Conservation (phyloP, 2,329 filamentous ascomycete genomes). For the Fusarium bactridioides region DNA sequence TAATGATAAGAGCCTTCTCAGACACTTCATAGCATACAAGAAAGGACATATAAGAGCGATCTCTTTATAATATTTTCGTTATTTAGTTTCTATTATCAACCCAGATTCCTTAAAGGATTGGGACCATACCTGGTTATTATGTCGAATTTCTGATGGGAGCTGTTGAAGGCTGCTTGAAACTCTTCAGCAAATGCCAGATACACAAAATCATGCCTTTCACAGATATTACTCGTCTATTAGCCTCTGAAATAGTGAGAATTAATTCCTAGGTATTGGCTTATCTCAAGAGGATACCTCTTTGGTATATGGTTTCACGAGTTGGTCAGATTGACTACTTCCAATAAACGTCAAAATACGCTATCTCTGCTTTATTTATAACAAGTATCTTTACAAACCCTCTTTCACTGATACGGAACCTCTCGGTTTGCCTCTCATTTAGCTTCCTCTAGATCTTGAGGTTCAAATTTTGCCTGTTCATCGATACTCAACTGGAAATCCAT, state of each 20-base stretch:
- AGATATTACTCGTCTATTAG: neutral
- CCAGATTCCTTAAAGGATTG: accelerated
- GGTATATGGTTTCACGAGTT: neutral
- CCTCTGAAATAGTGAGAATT: accelerated
- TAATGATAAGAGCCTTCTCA: too few relatives aligned
- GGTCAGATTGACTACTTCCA: neutral
- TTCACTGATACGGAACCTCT: accelerated
- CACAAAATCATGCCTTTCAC: too few relatives aligned
- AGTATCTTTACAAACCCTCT: too few relatives aligned
- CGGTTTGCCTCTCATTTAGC: too few relatives aligned
- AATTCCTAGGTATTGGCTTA: accelerated
- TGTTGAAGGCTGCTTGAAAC: too few relatives aligned
- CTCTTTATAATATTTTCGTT: accelerated
- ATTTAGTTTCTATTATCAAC: accelerated
- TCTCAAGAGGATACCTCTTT: neutral
- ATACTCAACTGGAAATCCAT: neutral
- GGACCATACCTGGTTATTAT: neutral
- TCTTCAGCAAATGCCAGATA: neutral
- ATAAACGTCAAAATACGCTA: neutral
- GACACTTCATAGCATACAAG: neutral
- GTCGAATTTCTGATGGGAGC: accelerated
- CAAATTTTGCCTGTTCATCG: neutral
- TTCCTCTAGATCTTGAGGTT: too few relatives aligned
- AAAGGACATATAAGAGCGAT: neutral
- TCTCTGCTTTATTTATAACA: neutral